These are phyloP conservation scores for Simplicillium sp. DNA, from an alignment of 2,329 filamentous ascomycete species.

Conservation along the genomic window DNA sequence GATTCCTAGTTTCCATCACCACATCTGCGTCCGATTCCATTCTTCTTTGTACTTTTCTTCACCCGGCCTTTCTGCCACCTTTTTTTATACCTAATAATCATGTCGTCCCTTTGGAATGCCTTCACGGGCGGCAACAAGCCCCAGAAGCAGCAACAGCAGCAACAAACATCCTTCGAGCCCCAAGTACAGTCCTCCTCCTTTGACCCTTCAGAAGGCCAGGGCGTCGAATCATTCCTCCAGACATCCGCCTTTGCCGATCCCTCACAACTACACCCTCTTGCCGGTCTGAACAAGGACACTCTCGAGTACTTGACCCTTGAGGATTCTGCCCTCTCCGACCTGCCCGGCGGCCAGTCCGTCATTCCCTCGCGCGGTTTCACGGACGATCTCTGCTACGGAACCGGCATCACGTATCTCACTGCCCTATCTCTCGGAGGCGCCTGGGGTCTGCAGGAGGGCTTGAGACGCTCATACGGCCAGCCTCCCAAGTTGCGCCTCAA, in stretches of 20 bases:
- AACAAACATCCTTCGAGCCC: constrained; percentile 24
- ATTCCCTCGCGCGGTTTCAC: constrained; percentile 95
- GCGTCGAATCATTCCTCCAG: constrained; percentile 80
- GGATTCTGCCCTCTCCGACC: constrained; percentile 77
- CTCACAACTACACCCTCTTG: constrained; percentile 81
- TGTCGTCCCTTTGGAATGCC: constrained; percentile 53
- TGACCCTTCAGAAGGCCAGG: constrained; percentile 64
- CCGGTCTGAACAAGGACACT: constrained; percentile 83
- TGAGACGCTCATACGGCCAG: constrained; percentile 65
- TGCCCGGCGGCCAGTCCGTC: constrained; percentile 77
- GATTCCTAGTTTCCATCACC: neutral
- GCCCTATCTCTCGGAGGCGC: constrained; percentile 77
- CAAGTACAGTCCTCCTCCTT: constrained; percentile 49
- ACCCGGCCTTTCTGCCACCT: neutral
- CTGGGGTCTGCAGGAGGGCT: constrained; percentile 86
- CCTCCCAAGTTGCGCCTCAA: constrained; percentile 90
- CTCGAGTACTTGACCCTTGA: constrained; percentile 94
- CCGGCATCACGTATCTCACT: constrained; percentile 86
- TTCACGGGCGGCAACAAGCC: constrained; percentile 50
- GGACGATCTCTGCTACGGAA: constrained; percentile 96
- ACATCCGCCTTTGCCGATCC: constrained; percentile 73
- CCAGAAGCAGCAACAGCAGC: constrained; percentile 24
- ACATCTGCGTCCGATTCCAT: no score
- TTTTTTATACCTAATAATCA: constrained; percentile 18
- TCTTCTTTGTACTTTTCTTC: constrained; percentile 1